Base-by-base conservation (phyloP, 345 rosid genomes). In the Erysimum cheiranthoides region DNA sequence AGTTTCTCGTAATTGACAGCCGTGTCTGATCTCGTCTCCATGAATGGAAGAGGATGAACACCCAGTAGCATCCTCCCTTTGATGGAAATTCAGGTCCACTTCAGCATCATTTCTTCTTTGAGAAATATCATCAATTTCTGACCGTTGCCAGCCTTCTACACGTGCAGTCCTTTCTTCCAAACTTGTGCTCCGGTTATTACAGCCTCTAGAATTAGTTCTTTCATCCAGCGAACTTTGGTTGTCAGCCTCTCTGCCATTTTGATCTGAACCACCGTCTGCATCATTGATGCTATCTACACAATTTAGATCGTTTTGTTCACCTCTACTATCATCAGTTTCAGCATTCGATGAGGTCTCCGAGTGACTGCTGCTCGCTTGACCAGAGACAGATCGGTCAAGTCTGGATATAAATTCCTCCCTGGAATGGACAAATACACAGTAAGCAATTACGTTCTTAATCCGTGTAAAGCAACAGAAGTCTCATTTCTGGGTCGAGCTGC, bases 361-460 rank as follows among this genome's bases (percentile, higher is more conserved):
- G 61, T 71, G 80, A 81, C 77, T 79, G 78, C 86, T 85, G 88
- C 90, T 82, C 30, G 64, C 82, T 73, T 84, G 86, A 62, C 84
- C 78, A 71, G 82, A 78, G 74, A 68, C 82, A 78, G 89, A 86
- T 47, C 70, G 82, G 70, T 90, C 97, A 76, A 84, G 77, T 85
- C 87, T 90, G 78, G 92, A 89, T 81, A 90, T 76, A 83, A 92
- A 86, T 68, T 86, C 97, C 73, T 86, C 97, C 94, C 98, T 94
- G 84, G 46, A 61, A 73, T 30, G 16, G 39, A 38, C 2, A 61
- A 12, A 63, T 27, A 77, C 36, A 70, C 14, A 62, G 56, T 69
- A 63, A 54, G 38, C 14, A 70, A 13, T 36, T 32, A 70, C 17
- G 21, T 61, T 68, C 10, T 51, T 32, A 60, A 60, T 40, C 61